phyloP scores from a whole-genome alignment of 2,329 filamentous ascomycete species.

The Cylindrodendrum hubeiense region DNA sequence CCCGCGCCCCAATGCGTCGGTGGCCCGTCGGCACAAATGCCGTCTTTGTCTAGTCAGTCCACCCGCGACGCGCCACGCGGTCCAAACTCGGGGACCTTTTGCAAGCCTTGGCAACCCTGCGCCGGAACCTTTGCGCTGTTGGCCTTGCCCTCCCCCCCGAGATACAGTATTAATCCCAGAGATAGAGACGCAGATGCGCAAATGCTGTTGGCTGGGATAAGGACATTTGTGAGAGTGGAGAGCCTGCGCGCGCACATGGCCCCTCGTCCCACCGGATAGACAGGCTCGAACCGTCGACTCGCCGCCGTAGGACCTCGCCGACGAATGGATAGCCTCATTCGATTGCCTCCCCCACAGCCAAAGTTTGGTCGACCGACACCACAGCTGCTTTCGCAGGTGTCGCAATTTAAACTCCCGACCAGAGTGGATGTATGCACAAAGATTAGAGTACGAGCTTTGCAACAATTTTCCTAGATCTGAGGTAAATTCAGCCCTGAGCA shows the following conservation, averaged over 20 bases:
- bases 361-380: background rate
- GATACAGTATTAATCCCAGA: background rate
- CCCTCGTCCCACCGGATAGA: background rate
- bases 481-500: no score
- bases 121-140: background rate
- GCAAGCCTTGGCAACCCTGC: conserved; percentile 20
- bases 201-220: background rate
- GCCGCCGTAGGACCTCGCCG: background rate
- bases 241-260: background rate
- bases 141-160: background rate
- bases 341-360: background rate
- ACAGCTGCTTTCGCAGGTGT: no score
- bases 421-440: no score
- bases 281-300: background rate
- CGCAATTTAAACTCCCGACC: no score
- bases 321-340: background rate
- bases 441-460: no score
- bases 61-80: conserved; percentile 3
- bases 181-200: background rate
- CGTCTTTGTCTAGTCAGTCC: conserved; percentile 27
- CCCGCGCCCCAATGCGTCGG: conserved; percentile 2
- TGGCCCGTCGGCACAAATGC: conserved; percentile 14
- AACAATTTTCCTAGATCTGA: no score
- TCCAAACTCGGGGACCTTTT: conserved; percentile 25
- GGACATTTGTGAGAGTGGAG: background rate